phyloP scores from a whole-genome alignment of 2,329 filamentous ascomycete genomes.

The Teratosphaeria pseudoeucalypti region DNA sequence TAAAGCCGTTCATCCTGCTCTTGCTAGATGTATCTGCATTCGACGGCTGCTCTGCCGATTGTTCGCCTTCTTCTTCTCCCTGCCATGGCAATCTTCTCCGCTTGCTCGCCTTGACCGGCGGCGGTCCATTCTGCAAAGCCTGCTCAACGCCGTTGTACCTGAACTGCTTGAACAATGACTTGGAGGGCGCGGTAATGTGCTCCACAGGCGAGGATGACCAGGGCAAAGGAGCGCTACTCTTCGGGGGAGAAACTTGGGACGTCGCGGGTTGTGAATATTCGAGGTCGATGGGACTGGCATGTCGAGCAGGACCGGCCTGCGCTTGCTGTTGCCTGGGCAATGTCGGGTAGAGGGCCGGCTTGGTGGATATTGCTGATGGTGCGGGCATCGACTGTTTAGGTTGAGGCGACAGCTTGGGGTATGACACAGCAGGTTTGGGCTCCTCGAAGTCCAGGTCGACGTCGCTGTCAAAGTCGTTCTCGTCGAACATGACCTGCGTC shows the following conservation, averaged over 20 bases:
- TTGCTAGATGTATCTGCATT: neutral
- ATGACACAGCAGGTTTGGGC: slow-evolving; percentile 37
- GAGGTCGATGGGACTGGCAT: slow-evolving; percentile 8
- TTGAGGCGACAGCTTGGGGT: slow-evolving; percentile 30
- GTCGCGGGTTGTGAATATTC: slow-evolving; percentile 20
- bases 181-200: slow-evolving; percentile 19
- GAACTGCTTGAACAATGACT: neutral
- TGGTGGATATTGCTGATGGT: neutral
- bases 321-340: slow-evolving; percentile 17
- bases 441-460: slow-evolving; percentile 61
- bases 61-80: neutral
- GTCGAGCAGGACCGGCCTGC: slow-evolving; percentile 4
- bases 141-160: slow-evolving; percentile 2
- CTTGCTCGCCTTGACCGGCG: slow-evolving; percentile 38
- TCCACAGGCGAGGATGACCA: slow-evolving; percentile 52
- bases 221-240: slow-evolving; percentile 49
- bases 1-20: neutral
- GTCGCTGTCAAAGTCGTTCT: slow-evolving; percentile 83
- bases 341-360: slow-evolving; percentile 19
- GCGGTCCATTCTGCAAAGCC: slow-evolving; percentile 3
- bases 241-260: slow-evolving; percentile 26
- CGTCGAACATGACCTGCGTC: slow-evolving; percentile 44
- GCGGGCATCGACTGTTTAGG: slow-evolving; percentile 13
- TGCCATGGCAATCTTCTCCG: slow-evolving; percentile 35
- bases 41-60: slow-evolving; percentile 10